A percentile compares a stretch with the other conserved stretches of the same genome.
These are phyloP conservation scores for Berkeleyomyces basicola DNA, from an alignment of 2,329 filamentous ascomycete species.

Conservation along the genomic window DNA sequence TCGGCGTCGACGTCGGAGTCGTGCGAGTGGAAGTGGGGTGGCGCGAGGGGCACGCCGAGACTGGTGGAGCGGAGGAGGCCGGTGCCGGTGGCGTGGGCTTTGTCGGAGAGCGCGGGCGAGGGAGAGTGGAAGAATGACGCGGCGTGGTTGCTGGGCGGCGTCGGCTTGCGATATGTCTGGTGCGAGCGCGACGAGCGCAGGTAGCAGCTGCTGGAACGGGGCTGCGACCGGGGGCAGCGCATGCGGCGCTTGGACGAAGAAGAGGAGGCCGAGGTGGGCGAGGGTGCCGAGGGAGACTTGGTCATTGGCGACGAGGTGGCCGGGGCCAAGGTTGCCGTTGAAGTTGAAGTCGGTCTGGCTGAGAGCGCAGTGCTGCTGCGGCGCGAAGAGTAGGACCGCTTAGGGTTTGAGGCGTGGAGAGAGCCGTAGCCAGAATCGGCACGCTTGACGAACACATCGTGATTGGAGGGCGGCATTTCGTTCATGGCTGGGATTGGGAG, in stretches of 20 bases:
- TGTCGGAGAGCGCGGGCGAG: conserved; percentile 11
- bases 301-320: neutral
- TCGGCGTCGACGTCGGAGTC: conserved; percentile 11
- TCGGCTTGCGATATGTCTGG: conserved; percentile 9
- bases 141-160: conserved; percentile 19
- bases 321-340: conserved; percentile 19
- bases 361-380: conserved; percentile 20
- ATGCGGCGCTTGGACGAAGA: conserved; percentile 16
- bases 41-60: neutral
- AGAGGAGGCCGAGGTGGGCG: conserved; percentile 25
- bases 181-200: conserved; percentile 12
- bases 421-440: conserved; percentile 46
- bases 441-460: conserved; percentile 31
- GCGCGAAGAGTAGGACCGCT: conserved; percentile 21
- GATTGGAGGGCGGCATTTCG: neutral
- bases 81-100: neutral
- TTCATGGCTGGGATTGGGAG: neutral
- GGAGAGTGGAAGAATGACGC: conserved; percentile 35
- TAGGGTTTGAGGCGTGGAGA: conserved; percentile 24
- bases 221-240: conserved; percentile 14
- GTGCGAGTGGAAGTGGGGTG: conserved; percentile 1
- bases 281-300: too few species aligned
- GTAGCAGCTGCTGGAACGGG: conserved; percentile 17
- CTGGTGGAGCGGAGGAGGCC: neutral
- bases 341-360: conserved; percentile 8